Evolutionary conservation across 2,329 filamentous ascomycete genomes (phyloP), one percentile per base, ranked within the genome.

Genomic region (Neofusicoccum sp.): DNA sequence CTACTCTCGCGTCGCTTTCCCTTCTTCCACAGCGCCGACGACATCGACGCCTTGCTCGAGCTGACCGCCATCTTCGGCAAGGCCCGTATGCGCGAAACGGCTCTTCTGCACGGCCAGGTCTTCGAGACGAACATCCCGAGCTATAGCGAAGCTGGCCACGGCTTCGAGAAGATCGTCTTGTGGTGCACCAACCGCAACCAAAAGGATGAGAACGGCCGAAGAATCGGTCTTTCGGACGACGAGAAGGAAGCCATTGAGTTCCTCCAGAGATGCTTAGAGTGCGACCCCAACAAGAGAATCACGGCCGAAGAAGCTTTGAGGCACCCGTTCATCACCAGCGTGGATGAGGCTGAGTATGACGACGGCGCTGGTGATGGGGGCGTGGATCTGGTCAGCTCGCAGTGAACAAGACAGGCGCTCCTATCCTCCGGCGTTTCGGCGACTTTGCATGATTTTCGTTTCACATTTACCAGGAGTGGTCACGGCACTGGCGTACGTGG

Each of bases 21-120:
- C 1, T 99, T 99, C 77, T 99, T 99, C 82, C 97, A 99, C 77
- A 96, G 91, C 47, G 89, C 92, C n/a, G 95, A 99, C 73, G 95
- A 99, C 69, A 89, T 99, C 49, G 95, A 99, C 71, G 95, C 95
- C 56, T 89, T 97, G 84, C 93, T 99, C 66, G 95, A 99, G 75
- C 96, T 99, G 66, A 90, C 93, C 36, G 96, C 91, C 62, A 96
- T 99, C 63, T 97, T 98, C 73, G 95, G 95, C 53, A 83, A 83
- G 43, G 87, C 85, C 71, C 86, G 88, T 62, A 98, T 99, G 93
- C 90, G 89, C 70, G 80, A 85, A 34, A 90, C 89, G 3, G 91
- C 91, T 0, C 80, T 91, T 16, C 80, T 96, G 54, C 95, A 99
- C 70, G 95, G 95, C 1, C 90, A 93, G 69, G 86, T 96, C 61